Evolutionary conservation across 306 rosid genomes (phyloP), one percentile per base, ranked within the genome.

Genomic region (Glycyrrhiza uralensis): DNA sequence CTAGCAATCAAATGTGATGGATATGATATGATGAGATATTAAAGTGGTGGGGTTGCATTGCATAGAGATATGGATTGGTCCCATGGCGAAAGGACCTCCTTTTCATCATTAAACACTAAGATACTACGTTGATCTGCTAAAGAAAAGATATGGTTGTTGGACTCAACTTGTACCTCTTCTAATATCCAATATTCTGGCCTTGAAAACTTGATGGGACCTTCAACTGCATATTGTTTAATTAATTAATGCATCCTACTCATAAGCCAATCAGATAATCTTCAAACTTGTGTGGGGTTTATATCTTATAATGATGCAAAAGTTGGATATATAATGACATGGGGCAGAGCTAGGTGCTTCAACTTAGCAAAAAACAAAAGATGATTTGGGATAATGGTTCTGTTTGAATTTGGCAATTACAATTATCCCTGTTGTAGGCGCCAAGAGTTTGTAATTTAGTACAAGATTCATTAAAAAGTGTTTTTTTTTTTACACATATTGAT

Each of bases 141-240:
- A 72, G 69, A 60, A 17, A 58, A 13, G 0, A 38, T 4, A 12
- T 59, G 52, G 24, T 44, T 0, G 33, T 23, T 32, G 47, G 19
- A 59, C 32, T 30, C 36, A 11, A 17, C 50, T 55, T 10, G 33
- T 7, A 44, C 68, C 45, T 72, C 30, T 58, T 44, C 35, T 14
- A 7, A 30, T 44, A 44, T 50, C 59, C 26, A 18, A 58, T 19
- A 58, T 72, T 72, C 8, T 17, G 29, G 45, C 36, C 5, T 39
- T 57, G 11, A 13, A 20, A 72, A 13, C 11, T 13, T 61, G 78
- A 74, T 61, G 78, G 78, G 71, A 74, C 78, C 26, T 47, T 61
- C 52, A 73, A 73, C 78, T 61, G 6, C 32, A 35, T 44, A 44
- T 72, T 29, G 47, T 58, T 39, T n/a, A 1, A 47, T 61, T 47